A percentile compares a stretch with the other conserved stretches of the same genome.
These are phyloP conservation scores for Whalleya microplaca DNA, from an alignment of 2,329 filamentous ascomycete species.

Conservation along the genomic window DNA sequence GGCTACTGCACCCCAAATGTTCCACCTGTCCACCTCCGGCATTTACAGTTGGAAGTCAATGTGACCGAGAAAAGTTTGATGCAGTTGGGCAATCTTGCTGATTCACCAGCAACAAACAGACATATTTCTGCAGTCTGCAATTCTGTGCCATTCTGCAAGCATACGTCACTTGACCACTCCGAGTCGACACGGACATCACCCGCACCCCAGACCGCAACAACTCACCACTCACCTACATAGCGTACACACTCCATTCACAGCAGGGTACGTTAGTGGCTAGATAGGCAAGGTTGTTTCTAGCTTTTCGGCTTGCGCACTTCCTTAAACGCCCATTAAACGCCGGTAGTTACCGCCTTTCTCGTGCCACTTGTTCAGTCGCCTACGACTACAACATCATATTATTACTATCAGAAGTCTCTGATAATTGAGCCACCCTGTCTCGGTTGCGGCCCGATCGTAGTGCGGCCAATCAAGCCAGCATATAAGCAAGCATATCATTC, in stretches of 20 bases:
- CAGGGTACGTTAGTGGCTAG: conserved; percentile 3
- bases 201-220: conserved; percentile 4
- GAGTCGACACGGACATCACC: conserved; percentile 17
- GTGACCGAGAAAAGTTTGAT: conserved; percentile 6
- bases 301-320: conserved; percentile 1
- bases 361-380: conserved; percentile 16
- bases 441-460: conserved; percentile 24
- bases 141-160: conserved; percentile 21
- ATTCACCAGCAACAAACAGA: conserved; percentile 10
- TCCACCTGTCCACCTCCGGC: conserved; percentile 11
- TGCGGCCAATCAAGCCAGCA: conserved; percentile 5
- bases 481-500: no score
- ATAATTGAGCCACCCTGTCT: background rate
- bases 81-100: conserved; percentile 19
- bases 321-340: background rate
- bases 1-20: conserved; percentile 20
- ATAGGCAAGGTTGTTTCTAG: conserved; percentile 6
- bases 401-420: background rate
- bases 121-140: no score
- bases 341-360: conserved; percentile 15
- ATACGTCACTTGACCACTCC: conserved; percentile 22
- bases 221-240: conserved; percentile 23
- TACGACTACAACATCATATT: conserved; percentile 10
- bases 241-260: background rate
- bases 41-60: conserved; percentile 8